These are phyloP conservation scores for Candida alai DNA, from an alignment of 805 yeast genomes.

Conservation along the genomic window DNA sequence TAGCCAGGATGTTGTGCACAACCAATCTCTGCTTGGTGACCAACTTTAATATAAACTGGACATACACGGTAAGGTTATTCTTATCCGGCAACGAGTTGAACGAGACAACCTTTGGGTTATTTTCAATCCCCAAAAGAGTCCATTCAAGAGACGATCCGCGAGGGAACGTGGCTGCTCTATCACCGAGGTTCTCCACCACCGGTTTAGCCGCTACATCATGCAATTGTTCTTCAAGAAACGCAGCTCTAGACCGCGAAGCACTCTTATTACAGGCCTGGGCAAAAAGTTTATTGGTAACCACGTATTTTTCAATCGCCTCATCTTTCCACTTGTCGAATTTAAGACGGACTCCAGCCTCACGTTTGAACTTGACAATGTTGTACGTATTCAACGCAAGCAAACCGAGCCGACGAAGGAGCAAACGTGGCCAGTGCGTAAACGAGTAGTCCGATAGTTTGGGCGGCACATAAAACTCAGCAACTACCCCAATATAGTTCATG, in stretches of 20 bases:
- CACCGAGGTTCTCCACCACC: constrained; percentile 27
- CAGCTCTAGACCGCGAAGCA: constrained; percentile 24
- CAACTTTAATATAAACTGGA: constrained; percentile 38
- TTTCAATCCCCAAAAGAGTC: constrained; percentile 69
- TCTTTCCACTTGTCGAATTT: constrained; percentile 82
- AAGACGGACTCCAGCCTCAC: constrained; percentile 40
- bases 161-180: constrained; percentile 46
- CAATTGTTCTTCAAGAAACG: constrained; percentile 42
- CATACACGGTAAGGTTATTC: constrained; percentile 33
- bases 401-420: constrained; percentile 60
- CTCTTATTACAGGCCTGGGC: constrained; percentile 46
- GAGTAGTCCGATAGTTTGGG: constrained; percentile 27
- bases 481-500: constrained; percentile 34
- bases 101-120: constrained; percentile 67
- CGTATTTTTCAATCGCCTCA: constrained; percentile 72
- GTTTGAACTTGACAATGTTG: constrained; percentile 44
- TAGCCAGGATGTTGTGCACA: constrained; percentile 14
- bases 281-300: constrained; percentile 77
- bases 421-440: constrained; percentile 37
- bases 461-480: constrained; percentile 43
- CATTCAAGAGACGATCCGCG: constrained; percentile 58
- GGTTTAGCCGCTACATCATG: constrained; percentile 32
- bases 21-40: constrained; percentile 35
- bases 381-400: constrained; percentile 64
- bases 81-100: constrained; percentile 62